Evolutionary conservation across 2,329 filamentous ascomycete genomes (phyloP), one percentile per base, ranked within the genome.

Genomic region (Alternaria conjuncta): DNA sequence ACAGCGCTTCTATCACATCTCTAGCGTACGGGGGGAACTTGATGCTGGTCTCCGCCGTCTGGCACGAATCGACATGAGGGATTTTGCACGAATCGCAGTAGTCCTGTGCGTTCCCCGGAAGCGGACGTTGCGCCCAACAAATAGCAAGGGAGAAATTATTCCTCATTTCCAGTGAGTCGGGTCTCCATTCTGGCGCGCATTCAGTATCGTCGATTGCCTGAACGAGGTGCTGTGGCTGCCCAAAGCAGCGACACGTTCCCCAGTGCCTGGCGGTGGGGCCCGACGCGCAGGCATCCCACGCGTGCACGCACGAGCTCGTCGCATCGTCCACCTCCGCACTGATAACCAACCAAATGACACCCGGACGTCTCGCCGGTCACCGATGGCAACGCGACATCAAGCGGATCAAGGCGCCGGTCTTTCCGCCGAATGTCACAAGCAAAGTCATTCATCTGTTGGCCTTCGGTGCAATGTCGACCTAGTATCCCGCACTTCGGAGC

Each of bases 21-120:
- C 50, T 77, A 75, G 75, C 67, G 69, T 63, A 73, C 75, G 76
- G 75, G 75, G 74, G 75, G 74, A 74, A 70, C 46, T 55, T 30
- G 23, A 45, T 28, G 49, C 56, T 72, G 63, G 65, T 61, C 67
- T 71, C 75, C 75, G 73, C 68, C 46, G 11, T 51, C 55, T 62
- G 64, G 63, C 68, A 66, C 62, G 68, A 71, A 66, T 71, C 61
- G 58, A 47, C 44, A 25, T 61, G 61, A 50, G 61, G 57, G 51
- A 63, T 60, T 67, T 64, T 50, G 44, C 59, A 57, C 55, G 53
- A 64, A 62, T 68, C 61, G 63, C 66, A 55, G 67, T 51, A 60
- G 54, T 63, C 53, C 55, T 64, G 54, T 70, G 56, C 51, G 60
- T 44, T 46, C 41, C 51, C 61, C 55, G 61, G 60, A 44, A 63